These are phyloP conservation scores for Russula dissimulans DNA, from an alignment of 768 basidiomycete species.

Conservation along the genomic window DNA sequence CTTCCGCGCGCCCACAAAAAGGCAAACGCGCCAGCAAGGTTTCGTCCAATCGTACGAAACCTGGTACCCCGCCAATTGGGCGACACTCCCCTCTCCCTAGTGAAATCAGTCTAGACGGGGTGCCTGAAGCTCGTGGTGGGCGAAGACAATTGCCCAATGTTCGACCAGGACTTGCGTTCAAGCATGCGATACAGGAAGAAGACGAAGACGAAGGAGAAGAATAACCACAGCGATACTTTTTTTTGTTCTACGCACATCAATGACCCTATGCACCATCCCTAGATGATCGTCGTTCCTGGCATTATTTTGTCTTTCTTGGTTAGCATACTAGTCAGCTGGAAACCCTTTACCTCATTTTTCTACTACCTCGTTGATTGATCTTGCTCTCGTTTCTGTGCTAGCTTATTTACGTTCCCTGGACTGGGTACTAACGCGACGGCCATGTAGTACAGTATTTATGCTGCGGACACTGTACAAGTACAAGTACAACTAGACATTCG, in stretches of 20 bases:
- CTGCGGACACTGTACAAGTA: background rate
- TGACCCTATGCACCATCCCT: constrained; percentile 6
- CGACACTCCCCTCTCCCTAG: constrained; percentile 50
- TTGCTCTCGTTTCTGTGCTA: constrained; percentile 12
- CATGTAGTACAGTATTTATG: constrained; percentile 9
- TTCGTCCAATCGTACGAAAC: constrained; percentile 33
- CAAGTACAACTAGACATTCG: background rate
- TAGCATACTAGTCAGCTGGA: background rate
- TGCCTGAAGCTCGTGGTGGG: constrained; percentile 41
- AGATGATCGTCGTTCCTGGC: constrained; percentile 1
- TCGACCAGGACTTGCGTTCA: constrained; percentile 55
- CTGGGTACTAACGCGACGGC: constrained; percentile 7
- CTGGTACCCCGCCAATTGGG: constrained; percentile 51
- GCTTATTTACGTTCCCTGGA: constrained; percentile 5
- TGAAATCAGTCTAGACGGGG: constrained; percentile 40
- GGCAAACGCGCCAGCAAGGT: constrained; percentile 11
- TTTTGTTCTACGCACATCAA: background rate
- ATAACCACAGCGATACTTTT: background rate
- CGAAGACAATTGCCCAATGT: constrained; percentile 60
- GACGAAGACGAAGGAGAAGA: constrained; percentile 75
- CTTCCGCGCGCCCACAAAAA: constrained; percentile 7
- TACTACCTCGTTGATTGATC: constrained; percentile 10
- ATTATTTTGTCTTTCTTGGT: constrained; percentile 7
- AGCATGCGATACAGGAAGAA: constrained; percentile 71
- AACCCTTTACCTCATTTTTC: background rate